Evolutionary conservation across 2,329 filamentous ascomycete species (phyloP), one percentile per base, ranked within the genome.

Genomic region (Kalmusia sp.): DNA sequence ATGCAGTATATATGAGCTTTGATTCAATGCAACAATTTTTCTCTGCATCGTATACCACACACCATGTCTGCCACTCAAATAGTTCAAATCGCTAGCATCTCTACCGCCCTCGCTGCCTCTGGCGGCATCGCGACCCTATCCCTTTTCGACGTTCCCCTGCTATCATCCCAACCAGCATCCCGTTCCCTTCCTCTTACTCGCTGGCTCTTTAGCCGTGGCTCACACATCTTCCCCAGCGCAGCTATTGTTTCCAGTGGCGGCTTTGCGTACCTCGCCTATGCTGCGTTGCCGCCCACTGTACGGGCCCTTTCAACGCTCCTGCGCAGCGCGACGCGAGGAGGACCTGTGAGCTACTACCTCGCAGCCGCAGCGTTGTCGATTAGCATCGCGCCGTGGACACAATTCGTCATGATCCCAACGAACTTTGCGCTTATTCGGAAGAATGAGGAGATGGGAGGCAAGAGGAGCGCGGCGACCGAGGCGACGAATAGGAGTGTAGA

Each of bases 161-260:
- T 74, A 9, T 57, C 61, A 54, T 69, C 72, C 1, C 72, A 73
- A 41, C 72, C 70, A 15, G 70, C 70, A n/a, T 73, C 71, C 1
- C 71, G 70, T 45, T 72, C 73, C 2, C 66, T 75, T 1, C 72
- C 73, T n/a, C 56, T 62, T 34, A 66, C 55, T 2, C 68, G 70
- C 35, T 75, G 71, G 72, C 68, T 75, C 27, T 75, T 75, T 59
- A 71, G 65, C 30, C 67, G 72, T 0, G 73, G 72, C 45, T 74
- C 70, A 6, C 73, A 75, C 55, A 57, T 70, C 27, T 73, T 74
- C 52, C 72, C 71, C 6, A 49, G 55, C 5, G 58, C 61, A 15
- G 68, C 68, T 4, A 24, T 69, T n/a, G 9, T 68, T 44, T 67
- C 71, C 1, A 58, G 59, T 6, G 45, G 62, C 1, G 64, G 68